Evolutionary conservation across 2,329 filamentous ascomycete genomes (phyloP), one percentile per base, ranked within the genome.

Genomic region (Bipolaris gigantea): DNA sequence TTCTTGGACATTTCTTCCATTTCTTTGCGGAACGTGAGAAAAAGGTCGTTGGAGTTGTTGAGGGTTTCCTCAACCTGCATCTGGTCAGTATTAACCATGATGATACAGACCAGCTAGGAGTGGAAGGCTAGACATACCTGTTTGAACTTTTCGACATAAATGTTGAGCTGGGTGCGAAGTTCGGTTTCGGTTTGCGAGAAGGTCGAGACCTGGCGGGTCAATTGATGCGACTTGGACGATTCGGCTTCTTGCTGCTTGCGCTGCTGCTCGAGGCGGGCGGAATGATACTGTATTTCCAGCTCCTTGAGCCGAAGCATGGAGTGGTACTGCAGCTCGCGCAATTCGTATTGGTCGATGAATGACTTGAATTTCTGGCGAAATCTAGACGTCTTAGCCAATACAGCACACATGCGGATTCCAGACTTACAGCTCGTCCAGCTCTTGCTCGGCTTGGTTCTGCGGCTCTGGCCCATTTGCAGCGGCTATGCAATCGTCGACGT

Each of bases 1-100:
- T 97, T 97, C 79, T 97, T 97, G 0, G 92, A 96, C 92, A 97
- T 97, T 71, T 97, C 94, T 77, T 97, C 94, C 92, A 97, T 97
- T 77, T 97, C 94, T 78, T 96, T 97, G 50, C 93, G 86, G 77
- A 97, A 97, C 0, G 94, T 97, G 63, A 97, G 80, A 76, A 97
- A 97, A 49, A 97, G 81, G 73, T 97, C 94, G 79, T 97, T 97
- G 76, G 91, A 96, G 73, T 97, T 97, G 77, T 97, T 97, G 47
- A 97, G 83, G 34, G 93, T 97, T 77, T 97, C 94, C 83, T 97
- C 93, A 73, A 97, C 93, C 93, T 97, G 80, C 77, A 76, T 72
- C 73, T 76, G 76, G 81, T 80, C 81, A 75, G 70, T 73, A 76
- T 73, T 73, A 74, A 74, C 69, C 69, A 73, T 66, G 54, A 69